phyloP scores from a whole-genome alignment of 306 rosid genomes.

The Astragalus membranaceus region DNA sequence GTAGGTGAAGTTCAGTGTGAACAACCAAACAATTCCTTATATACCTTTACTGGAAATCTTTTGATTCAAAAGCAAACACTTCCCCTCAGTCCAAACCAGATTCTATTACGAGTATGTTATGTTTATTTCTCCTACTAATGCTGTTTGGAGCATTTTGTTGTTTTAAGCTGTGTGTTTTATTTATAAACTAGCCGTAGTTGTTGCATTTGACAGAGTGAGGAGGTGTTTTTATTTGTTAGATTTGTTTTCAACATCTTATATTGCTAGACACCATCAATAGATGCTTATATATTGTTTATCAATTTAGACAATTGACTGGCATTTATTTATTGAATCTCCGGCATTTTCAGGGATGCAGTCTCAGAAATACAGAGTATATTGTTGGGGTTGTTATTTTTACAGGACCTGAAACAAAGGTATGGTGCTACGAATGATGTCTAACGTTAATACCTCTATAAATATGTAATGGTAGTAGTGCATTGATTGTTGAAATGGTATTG shows the following conservation, averaged over 20 bases:
- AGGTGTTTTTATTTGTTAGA: conserved; percentile 15
- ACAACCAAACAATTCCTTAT: conserved; percentile 92
- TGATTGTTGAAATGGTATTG: conserved; percentile 1
- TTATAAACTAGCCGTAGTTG: not conserved
- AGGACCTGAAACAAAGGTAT: conserved; percentile 96
- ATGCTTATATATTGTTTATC: not conserved
- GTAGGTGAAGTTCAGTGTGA: conserved; percentile 96
- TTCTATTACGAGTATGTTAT: conserved; percentile 68
- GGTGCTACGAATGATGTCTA: conserved; percentile 17
- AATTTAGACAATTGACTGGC: conserved; percentile 4
- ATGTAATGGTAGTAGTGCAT: not conserved
- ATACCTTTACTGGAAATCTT: conserved; percentile 91
- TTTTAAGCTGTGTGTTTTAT: conserved; percentile 6
- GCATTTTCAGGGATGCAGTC: conserved; percentile 89
- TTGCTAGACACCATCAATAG: not conserved
- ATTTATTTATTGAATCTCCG: conserved; percentile 17
- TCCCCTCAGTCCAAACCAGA: conserved; percentile 79
- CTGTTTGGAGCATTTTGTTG: conserved; percentile 12
- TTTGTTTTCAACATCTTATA: not conserved
- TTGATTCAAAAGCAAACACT: conserved; percentile 71
- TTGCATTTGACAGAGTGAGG: conserved; percentile 4
- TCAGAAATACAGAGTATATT: conserved; percentile 88
- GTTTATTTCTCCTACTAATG: not conserved
- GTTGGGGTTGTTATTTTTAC: conserved; percentile 90
- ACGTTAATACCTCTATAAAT: not conserved